Base-by-base conservation (phyloP, 495 filamentous ascomycete species). In the Glonium stellatum region DNA sequence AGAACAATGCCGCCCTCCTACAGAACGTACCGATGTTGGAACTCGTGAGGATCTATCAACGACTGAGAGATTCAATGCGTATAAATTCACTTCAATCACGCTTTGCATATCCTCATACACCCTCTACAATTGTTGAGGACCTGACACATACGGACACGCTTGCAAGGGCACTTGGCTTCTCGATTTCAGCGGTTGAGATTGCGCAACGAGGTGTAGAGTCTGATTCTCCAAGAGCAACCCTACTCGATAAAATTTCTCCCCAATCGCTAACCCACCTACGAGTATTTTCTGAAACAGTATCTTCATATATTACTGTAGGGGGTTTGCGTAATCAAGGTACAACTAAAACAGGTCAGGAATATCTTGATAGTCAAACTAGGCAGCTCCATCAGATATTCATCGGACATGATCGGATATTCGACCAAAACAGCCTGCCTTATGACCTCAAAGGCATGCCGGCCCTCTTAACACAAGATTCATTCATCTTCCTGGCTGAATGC, bases 161-260 rank as follows among this genome's bases (percentile, higher is more conserved):
- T 44, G 85, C 88, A 36, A 78, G 77, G 50, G 81, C 84, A 44
- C 84, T 97, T 18, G 93, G 90, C 0, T 89, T 81, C 72, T 90
- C 92, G n/a, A 92, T 99, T 53, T 83, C 92, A 1, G 84, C 90
- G 0, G 84, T 87, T 5, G 93, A 99, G 71, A 97, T 99, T 58
- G 84, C 90, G 47, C 92, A 96, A 68, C 87, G 93, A 54, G 93
- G 95, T 13, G 76, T 90, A 1, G 86, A 88, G 58, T 85, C 87
- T 4, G 83, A 89, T 42, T 82, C 83, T 36, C 88, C 87, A 13
- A 60, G 58, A 19, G 77, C 79, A 65, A 92, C 87, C 0, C 74
- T 97, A 35, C 68, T 97, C n/a, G 87, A 92, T 60, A 90, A 85
- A 65, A 87, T 97, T 27, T 84, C 92, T 0, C 81, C 89, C 41